Evolutionary conservation across 805 yeast genomes (phyloP), one percentile per base, ranked within the genome.

Genomic region (Metschnikowia picachoensis): DNA sequence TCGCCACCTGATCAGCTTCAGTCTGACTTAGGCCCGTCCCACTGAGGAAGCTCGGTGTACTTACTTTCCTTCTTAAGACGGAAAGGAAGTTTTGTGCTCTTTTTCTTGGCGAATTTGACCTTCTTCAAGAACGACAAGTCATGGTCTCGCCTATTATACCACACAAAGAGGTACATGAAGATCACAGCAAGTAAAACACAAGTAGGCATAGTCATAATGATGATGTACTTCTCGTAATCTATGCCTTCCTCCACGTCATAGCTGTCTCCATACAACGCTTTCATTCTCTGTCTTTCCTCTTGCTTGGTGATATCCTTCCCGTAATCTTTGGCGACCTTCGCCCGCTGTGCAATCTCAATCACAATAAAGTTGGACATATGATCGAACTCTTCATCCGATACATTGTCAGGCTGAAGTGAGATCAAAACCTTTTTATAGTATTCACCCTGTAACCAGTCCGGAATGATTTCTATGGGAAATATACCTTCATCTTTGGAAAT

Each of bases 341-440:
- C 77, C 17, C 82, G 81, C 53, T 78, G 71, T 37, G 70, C 69
- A 47, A 79, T 64, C 45, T 68, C 75, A 42, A 78, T 66, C 8
- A 77, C 69, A 53, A 77, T 45, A 51, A 67, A 51, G 63, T 70
- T 64, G 11, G 63, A 61, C 51, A 79, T 51, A 12, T 79, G 68
- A 50, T 79, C 83, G 59, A 85, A 85, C 2, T 83, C 91, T 3
- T 82, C 87, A 61, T 83, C 89, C 3, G 71, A 58, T 15, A 83
- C 72, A 37, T 70, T 70, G 44, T 80, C 84, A 1, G 95, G 92
- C 64, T 90, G 96, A 39, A 89, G 74, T 3, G 91, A 73, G 35
- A 89, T 66, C 41, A 83, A 70, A 11, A 86, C 82, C 50, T 76
- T 75, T 57, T 77, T 79, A 54, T 72, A 77, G 53, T 68, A 63